phyloP scores from a whole-genome alignment of 83 land plant genomes.

The Picea abies region DNA sequence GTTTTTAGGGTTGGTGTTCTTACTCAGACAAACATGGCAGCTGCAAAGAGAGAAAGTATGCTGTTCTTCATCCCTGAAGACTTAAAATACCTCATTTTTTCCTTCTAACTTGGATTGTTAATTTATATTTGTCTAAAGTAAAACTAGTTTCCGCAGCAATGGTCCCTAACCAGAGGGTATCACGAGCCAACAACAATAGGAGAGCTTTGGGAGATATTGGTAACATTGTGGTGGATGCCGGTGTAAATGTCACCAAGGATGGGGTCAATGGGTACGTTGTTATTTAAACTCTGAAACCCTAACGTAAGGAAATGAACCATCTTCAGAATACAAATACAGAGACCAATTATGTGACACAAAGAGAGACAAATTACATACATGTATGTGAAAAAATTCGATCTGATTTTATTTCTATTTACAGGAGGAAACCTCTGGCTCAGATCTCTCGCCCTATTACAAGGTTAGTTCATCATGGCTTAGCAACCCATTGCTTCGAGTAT shows the following conservation, averaged over 20 bases:
- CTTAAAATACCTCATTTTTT: background rate
- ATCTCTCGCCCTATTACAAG: constrained; percentile 9
- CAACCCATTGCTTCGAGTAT: too few species aligned
- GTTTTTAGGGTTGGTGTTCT: too few species aligned
- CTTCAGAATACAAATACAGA: background rate
- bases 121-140: background rate
- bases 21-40: too few species aligned
- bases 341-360: background rate
- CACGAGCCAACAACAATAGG: constrained; percentile 8
- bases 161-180: background rate
- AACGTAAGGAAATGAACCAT: too few species aligned
- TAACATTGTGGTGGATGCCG: constrained; percentile 10
- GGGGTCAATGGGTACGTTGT: constrained; percentile 9
- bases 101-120: background rate
- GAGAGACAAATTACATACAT: background rate
- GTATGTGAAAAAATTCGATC: background rate
- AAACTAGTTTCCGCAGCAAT: background rate
- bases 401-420: background rate
- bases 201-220: constrained; percentile 19
- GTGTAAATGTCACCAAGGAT: constrained; percentile 10
- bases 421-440: background rate
- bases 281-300: too few species aligned
- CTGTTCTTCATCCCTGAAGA: background rate
- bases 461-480: background rate
- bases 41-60: too few species aligned